Conservation (phyloP, 495 filamentous ascomycete genomes). For the Cercophora newfieldiana region DNA sequence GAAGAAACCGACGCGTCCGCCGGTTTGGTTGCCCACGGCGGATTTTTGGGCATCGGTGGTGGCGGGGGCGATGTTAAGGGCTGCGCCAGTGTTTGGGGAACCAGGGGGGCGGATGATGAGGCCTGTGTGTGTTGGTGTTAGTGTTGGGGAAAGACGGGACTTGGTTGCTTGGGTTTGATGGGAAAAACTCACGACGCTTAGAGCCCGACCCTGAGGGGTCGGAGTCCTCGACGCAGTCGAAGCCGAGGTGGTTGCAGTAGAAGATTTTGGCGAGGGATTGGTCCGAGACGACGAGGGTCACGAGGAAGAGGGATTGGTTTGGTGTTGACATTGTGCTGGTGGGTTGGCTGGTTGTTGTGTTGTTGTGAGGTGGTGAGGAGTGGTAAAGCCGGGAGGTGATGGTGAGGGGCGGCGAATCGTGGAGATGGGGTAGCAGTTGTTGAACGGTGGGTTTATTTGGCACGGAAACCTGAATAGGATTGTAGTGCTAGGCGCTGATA, state of each 20-base stretch:
- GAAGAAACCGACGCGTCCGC: not conserved
- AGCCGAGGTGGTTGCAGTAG: not conserved
- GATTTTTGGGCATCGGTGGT: not conserved
- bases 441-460: not conserved
- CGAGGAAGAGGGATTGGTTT: not conserved
- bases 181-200: not conserved
- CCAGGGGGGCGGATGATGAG: not conserved
- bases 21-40: not conserved
- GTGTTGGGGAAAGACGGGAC: too few relatives aligned
- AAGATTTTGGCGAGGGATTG: not conserved
- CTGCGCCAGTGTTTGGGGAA: not conserved
- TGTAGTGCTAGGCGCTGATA: too few relatives aligned
- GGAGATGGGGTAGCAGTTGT: too few relatives aligned
- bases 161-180: not conserved
- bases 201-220: not conserved
- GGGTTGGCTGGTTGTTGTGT: not conserved
- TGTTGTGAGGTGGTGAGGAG: not conserved
- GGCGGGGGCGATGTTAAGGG: not conserved
- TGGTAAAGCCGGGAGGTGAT: not conserved
- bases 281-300: not conserved
- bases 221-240: not conserved
- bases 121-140: not conserved
- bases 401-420: not conserved
- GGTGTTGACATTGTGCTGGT: not conserved
- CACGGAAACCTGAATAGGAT: not conserved